phyloP scores from a whole-genome alignment of 2,329 filamentous ascomycete genomes.

The Sporothrix pseudoabietina region DNA sequence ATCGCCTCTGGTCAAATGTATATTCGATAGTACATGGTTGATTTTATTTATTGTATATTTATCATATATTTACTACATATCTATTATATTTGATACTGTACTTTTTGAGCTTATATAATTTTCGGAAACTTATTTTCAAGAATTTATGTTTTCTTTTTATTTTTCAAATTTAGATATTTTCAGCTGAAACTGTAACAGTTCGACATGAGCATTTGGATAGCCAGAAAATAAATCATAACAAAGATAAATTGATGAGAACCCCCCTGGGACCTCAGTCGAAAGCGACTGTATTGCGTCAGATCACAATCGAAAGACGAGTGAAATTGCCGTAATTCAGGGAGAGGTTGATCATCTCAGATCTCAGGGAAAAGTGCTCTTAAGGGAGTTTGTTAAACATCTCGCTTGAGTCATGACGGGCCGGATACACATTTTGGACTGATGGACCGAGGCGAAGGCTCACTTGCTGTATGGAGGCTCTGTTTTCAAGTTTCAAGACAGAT shows the following conservation, averaged over 20 bases:
- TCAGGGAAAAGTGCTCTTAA: too few relatives aligned
- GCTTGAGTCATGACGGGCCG: too few relatives aligned
- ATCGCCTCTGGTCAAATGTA: too few relatives aligned
- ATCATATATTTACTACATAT: background rate
- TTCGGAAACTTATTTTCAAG: background rate
- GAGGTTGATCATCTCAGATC: too few relatives aligned
- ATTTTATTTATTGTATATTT: background rate
- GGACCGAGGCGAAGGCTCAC: too few relatives aligned
- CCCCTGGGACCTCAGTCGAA: background rate
- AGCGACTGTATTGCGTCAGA: too few relatives aligned
- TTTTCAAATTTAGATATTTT: background rate
- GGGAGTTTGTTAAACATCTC: too few relatives aligned
- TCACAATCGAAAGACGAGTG: too few relatives aligned
- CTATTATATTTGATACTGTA: background rate
- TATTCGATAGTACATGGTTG: background rate
- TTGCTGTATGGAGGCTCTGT: too few relatives aligned
- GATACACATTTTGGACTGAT: too few relatives aligned
- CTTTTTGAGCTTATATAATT: background rate
- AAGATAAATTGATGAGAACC: background rate
- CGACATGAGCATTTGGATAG: background rate
- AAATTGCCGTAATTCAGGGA: too few relatives aligned
- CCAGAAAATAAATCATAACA: background rate
- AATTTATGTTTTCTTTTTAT: background rate
- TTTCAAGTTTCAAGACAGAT: too few relatives aligned
- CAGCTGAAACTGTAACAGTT: background rate